Base-by-base conservation (phyloP, 2,329 filamentous ascomycete species). In the Tolypocladium pustulatum region DNA sequence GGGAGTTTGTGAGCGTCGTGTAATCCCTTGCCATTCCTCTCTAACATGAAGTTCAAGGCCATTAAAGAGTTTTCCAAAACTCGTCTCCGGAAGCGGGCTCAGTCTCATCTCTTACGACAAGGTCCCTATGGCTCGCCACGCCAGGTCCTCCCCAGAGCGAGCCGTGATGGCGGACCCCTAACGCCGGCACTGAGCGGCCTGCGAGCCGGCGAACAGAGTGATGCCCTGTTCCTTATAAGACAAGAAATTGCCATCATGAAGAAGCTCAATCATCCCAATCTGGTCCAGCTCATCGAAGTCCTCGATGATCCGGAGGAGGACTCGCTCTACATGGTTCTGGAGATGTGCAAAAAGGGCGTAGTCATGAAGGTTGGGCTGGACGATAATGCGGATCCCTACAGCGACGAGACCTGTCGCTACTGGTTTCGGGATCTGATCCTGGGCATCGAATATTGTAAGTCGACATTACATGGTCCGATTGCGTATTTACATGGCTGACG, bases 161-260 rank as follows among this genome's bases (percentile, higher is more conserved):
- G 60, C 25, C 54, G 57, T 40, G 34, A 51, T 27, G 56, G 56
- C 32, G 57, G 58, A n/a, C 65, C 68, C 12, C 57, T 67, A 51
- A 59, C 66, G 36, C 63, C 70, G 55, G 65, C 67, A 60, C 59
- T 68, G 22, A 66, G 65, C 8, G 63, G 65, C 38, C 62, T 68
- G 53, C 67, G 67, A 7, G 65, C 78, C 53, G 81, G 81, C 51
- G 87, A 89, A 69, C 87, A 87, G 65, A 77, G 78, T 32, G 84
- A 86, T 67, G 84, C 93, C 0, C 78, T 97, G 15, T 89, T 89
- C 67, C 78, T 97, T 60, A 97, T 99, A 71, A 89, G 91, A 61
- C 90, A 96, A 72, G 94, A 99, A 73, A 94, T 97, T 67, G 94
- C 94, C 60, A 95, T 97, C 69, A 97, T 99, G 92, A 99, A 97